Evolutionary conservation across 345 rosid genomes (phyloP).

Genomic region (Gossypium stocksii): DNA sequence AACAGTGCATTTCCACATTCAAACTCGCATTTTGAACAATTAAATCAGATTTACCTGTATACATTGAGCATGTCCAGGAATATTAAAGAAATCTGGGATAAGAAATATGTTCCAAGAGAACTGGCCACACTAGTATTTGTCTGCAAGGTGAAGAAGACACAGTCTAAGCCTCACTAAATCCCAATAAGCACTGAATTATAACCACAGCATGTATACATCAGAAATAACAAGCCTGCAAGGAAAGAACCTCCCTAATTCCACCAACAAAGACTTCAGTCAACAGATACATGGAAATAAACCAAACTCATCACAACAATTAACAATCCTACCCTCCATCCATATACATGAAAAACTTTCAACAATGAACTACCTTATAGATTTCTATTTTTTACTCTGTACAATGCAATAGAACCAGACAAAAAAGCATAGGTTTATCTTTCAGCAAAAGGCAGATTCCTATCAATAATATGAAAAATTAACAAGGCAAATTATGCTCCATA

Average conservation of each 20-base stretch:
- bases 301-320: background rate
- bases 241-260: background rate
- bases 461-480: background rate
- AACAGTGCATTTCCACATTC: background rate
- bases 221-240: background rate
- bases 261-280: background rate
- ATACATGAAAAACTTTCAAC: background rate
- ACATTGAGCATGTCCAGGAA: conserved; percentile 97
- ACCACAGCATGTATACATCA: background rate
- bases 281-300: background rate
- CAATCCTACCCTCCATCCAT: background rate
- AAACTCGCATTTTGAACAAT: background rate
- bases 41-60: conserved; percentile 60
- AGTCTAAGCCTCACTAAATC: background rate
- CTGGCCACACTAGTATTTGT: conserved; percentile 96
- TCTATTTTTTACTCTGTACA: background rate
- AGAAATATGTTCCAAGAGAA: conserved; percentile 85
- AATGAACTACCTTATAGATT: background rate
- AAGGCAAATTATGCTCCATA: background rate
- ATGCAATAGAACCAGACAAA: background rate
- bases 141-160: conserved; percentile 40
- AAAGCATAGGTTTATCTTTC: background rate
- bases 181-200: background rate
- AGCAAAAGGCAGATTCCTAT: background rate
- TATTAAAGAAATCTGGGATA: conserved; percentile 78